Base-by-base conservation (phyloP, 2,329 filamentous ascomycete species). In the Epichloe gansuensis region DNA sequence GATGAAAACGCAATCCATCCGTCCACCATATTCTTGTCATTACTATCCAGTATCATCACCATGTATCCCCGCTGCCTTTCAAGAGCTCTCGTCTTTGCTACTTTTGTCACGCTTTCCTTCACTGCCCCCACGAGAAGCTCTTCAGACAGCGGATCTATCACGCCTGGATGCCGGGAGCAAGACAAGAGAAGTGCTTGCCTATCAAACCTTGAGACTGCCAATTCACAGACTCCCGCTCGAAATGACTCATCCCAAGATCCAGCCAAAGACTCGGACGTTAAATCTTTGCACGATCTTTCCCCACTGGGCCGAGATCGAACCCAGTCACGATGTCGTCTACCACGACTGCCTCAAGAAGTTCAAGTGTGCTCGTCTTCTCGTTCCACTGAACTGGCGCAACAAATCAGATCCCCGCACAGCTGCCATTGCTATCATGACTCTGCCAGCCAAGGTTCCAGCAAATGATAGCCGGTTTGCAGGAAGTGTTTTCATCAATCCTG, bases 401-500 rank as follows among this genome's bases (percentile, higher is more conserved):
- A 47, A 53, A 2, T 23, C 56, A n/a, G 60, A 63, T 38, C 57
- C 54, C 2, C 55, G 61, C 38, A 64, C 59, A 0, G 63, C 68
- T 9, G 62, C 64, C 7, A 59, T 75, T 23, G 72, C 72, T 47
- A 65, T 74, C 52, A 56, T 67, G 25, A 68, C 66, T 51, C 62
- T 68, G 5, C 69, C 70, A 0, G 70, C 71, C 25, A 57, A 56
- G 4, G 71, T 74, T 5, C 52, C 63, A 3, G 62, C 67, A 17
- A 44, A 59, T 23, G 65, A 70, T 52, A 62, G 64, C 3, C 55
- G 61, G 37, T 73, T 69, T 48, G 70, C 65, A 21, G 72, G 72
- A 28, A 67, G 70, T 46, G 61, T 74, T 38, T 62, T 75, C 55
- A 57, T 61, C 46, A 74, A 74, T 59, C 72, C 72, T 1, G 72